Conservation (phyloP, 805 yeast species). For the Candida fluviatilis region DNA sequence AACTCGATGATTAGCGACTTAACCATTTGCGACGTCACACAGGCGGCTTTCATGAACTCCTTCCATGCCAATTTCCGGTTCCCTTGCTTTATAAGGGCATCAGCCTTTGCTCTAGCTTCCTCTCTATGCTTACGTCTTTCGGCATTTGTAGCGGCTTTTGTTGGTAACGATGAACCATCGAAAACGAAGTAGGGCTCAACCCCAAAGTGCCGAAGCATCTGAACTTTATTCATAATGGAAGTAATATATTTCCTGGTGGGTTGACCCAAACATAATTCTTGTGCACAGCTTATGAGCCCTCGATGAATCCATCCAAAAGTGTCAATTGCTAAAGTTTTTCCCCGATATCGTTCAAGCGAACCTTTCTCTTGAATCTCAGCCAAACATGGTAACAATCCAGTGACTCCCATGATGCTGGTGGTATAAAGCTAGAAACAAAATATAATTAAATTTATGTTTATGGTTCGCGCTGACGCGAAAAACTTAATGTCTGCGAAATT, state of each 20-base stretch:
- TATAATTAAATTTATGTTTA: too few relatives aligned
- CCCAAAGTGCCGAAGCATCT: conserved; percentile 61
- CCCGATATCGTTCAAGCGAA: conserved; percentile 57
- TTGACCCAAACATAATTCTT: conserved; percentile 65
- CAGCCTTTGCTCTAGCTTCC: conserved; percentile 56
- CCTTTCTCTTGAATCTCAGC: conserved; percentile 66
- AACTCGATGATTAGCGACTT: conserved; percentile 74
- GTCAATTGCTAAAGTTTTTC: conserved; percentile 84
- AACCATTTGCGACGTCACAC: conserved; percentile 89
- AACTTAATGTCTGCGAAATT: too few relatives aligned
- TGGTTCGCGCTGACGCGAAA: not conserved
- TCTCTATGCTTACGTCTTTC: conserved; percentile 57
- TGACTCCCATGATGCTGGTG: conserved; percentile 63
- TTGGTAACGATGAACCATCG: conserved; percentile 85
- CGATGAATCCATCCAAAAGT: conserved; percentile 96
- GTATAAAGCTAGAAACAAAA: not conserved
- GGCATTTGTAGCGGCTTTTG: conserved; percentile 68
- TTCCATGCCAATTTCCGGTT: conserved; percentile 59
- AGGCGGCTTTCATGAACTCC: conserved; percentile 73
- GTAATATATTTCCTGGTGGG: conserved; percentile 73
- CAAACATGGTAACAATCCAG: conserved; percentile 75
- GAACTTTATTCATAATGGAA: conserved; percentile 62
- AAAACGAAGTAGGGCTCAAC: conserved; percentile 85
- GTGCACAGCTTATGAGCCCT: conserved; percentile 78
- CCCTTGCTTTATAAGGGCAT: conserved; percentile 47